These are phyloP conservation scores for Aspergillus quadrilineatus DNA, from an alignment of 2,329 filamentous ascomycete genomes.

Conservation along the genomic window DNA sequence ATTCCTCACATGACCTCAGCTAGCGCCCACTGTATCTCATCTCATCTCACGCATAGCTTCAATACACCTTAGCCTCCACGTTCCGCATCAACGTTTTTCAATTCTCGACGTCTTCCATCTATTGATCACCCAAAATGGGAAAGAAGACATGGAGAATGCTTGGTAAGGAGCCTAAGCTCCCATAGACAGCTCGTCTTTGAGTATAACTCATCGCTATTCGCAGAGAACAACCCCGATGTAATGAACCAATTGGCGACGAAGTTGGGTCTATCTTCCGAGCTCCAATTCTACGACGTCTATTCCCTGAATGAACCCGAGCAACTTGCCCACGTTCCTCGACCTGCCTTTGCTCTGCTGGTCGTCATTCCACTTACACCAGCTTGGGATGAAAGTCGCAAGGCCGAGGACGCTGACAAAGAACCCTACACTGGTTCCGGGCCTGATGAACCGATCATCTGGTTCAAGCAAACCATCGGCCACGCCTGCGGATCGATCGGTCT, in stretches of 20 bases:
- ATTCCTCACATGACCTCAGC: too few relatives aligned
- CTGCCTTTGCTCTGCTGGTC: constrained; percentile 1
- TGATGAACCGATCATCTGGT: constrained; percentile 57
- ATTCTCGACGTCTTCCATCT: too few relatives aligned
- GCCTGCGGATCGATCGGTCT: constrained; percentile 61
- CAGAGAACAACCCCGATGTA: constrained; percentile 19
- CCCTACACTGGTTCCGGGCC: constrained; percentile 49
- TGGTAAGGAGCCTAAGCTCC: too few relatives aligned
- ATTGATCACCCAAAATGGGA: too few relatives aligned
- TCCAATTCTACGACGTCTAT: constrained; percentile 15
- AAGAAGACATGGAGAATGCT: too few relatives aligned
- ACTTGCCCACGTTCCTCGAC: constrained; percentile 3
- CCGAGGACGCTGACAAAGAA: constrained; percentile 1
- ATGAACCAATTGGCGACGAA: constrained; percentile 12
- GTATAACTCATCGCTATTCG: too few relatives aligned
- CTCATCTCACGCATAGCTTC: too few relatives aligned
- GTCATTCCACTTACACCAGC: constrained; percentile 1
- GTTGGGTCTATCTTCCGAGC: constrained; percentile 3
- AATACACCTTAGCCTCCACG: too few relatives aligned
- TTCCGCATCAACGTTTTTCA: too few relatives aligned
- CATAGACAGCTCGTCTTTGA: too few relatives aligned
- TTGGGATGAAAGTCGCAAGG: constrained; percentile 9
- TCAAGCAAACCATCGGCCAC: constrained; percentile 58
- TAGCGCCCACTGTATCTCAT: too few relatives aligned
- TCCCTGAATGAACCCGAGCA: not conserved